Evolutionary conservation across 78 protist species (phyloP).

Genomic region (Paulinella micropora): DNA sequence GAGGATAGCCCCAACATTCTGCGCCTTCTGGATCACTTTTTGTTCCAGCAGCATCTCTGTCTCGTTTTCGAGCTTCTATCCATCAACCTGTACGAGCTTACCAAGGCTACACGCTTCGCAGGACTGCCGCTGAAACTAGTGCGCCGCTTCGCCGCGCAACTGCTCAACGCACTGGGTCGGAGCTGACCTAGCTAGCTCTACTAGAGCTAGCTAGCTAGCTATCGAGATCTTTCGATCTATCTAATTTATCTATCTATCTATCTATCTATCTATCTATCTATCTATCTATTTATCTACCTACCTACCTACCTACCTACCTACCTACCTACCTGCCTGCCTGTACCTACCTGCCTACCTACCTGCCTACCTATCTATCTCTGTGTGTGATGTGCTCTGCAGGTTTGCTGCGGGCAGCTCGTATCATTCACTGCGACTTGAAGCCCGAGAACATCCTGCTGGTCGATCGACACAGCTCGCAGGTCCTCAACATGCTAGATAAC

Average conservation of each 20-base stretch:
- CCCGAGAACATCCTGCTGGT: slow-evolving; percentile 90
- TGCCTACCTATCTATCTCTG: too few relatives aligned
- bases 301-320: too few relatives aligned
- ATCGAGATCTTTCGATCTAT: too few relatives aligned
- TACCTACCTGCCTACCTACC: too few relatives aligned
- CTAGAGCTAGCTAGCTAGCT: too few relatives aligned
- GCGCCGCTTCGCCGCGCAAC: slow-evolving; percentile 63
- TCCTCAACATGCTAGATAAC: too few relatives aligned
- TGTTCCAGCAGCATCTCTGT: slow-evolving; percentile 72
- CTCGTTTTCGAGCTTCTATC: slow-evolving; percentile 56
- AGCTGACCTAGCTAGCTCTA: too few relatives aligned
- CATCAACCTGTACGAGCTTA: slow-evolving; percentile 63
- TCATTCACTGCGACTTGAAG: slow-evolving; percentile 92
- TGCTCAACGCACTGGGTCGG: slow-evolving; percentile 59
- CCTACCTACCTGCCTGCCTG: too few relatives aligned
- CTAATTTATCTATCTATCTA: too few relatives aligned
- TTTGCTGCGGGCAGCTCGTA: neutral
- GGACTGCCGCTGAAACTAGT: slow-evolving; percentile 55
- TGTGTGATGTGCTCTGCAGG: neutral
- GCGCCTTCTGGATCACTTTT: slow-evolving; percentile 16
- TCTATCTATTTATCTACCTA: too few relatives aligned
- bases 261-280: too few relatives aligned
- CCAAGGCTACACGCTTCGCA: slow-evolving; percentile 54
- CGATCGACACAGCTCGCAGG: too few relatives aligned
- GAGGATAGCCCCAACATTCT: slow-evolving; percentile 21